These are phyloP conservation scores for Pichia sp. DNA, from an alignment of 1,139 yeast species.

Conservation along the genomic window DNA sequence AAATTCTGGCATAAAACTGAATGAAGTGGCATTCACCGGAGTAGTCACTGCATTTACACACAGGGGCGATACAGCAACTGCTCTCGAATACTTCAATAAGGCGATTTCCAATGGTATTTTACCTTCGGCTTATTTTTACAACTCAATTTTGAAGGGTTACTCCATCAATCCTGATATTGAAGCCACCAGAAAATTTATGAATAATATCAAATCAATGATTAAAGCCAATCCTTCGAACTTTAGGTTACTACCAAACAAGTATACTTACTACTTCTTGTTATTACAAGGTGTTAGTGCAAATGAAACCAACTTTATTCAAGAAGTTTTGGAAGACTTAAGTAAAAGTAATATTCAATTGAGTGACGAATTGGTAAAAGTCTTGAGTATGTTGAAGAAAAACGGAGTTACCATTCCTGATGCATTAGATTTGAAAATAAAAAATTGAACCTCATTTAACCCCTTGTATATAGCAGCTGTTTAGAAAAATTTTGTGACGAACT, in stretches of 20 bases:
- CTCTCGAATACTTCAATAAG: slow-evolving; percentile 41
- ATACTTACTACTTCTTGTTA: slow-evolving; percentile 50
- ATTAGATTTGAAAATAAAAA: slow-evolving; percentile 2
- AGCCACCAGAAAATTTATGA: slow-evolving; percentile 19
- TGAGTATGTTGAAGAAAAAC: slow-evolving; percentile 24
- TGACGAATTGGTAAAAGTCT: slow-evolving; percentile 31
- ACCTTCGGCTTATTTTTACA: slow-evolving; percentile 45
- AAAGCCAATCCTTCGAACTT: slow-evolving; percentile 13
- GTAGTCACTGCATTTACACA: slow-evolving; percentile 53
- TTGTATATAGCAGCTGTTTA: neutral
- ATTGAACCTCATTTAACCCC: neutral
- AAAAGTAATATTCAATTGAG: slow-evolving; percentile 29
- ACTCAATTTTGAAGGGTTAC: slow-evolving; percentile 50
- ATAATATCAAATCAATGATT: slow-evolving; percentile 10
- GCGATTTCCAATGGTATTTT: slow-evolving; percentile 34
- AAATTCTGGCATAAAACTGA: slow-evolving; percentile 31
- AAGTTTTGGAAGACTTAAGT: slow-evolving; percentile 21
- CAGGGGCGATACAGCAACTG: slow-evolving; percentile 41
- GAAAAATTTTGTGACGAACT: neutral
- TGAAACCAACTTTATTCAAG: slow-evolving; percentile 18
- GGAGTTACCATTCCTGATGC: slow-evolving; percentile 13
- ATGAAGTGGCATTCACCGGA: slow-evolving; percentile 42
- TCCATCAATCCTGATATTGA: slow-evolving; percentile 23
- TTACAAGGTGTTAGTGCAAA: slow-evolving; percentile 31
- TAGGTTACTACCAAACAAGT: slow-evolving; percentile 40